Conservation (phyloP, 2,329 filamentous ascomycete genomes). For the Grosmannia clavigera region DNA sequence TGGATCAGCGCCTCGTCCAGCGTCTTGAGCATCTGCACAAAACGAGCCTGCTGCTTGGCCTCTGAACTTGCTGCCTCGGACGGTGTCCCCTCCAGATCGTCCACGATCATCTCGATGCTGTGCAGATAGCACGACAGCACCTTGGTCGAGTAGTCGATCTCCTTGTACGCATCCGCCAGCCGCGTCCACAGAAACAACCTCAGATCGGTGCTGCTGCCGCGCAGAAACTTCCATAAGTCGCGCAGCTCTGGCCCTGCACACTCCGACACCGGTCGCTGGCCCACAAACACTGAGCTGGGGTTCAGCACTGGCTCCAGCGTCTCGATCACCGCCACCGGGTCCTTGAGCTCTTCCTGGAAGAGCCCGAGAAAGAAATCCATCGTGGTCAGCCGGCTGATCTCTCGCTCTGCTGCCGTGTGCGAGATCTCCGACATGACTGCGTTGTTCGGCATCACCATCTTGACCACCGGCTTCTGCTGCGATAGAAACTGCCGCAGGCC, state of each 20-base stretch:
- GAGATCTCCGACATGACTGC: conserved; percentile 81
- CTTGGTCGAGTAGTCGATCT: conserved; percentile 76
- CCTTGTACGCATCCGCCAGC: conserved; percentile 77
- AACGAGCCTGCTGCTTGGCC: conserved; percentile 40
- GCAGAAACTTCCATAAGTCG: conserved; percentile 77
- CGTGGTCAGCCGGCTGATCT: conserved; percentile 84
- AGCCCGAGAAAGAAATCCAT: conserved; percentile 93
- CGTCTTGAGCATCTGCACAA: conserved; percentile 67
- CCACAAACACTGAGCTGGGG: conserved; percentile 41
- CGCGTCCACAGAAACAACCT: conserved; percentile 82
- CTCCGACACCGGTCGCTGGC: conserved; percentile 30
- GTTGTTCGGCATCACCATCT: conserved; percentile 67
- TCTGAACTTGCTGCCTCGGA: conserved; percentile 25
- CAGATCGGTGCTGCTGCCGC: conserved; percentile 68
- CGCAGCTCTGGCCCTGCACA: conserved; percentile 46
- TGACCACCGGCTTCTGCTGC: conserved; percentile 20
- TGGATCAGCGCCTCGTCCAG: conserved; percentile 66
- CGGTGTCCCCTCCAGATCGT: conserved; percentile 48
- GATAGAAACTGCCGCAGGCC: conserved; percentile 40
- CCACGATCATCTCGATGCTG: conserved; percentile 71
- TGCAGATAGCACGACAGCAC: conserved; percentile 77
- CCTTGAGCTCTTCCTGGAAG: conserved; percentile 69
- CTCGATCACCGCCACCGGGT: conserved; percentile 78
- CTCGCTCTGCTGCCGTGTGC: conserved; percentile 68
- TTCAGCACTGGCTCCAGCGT: conserved; percentile 87